Conservation (phyloP, 2,329 filamentous ascomycete genomes). For the Phoma sp. region DNA sequence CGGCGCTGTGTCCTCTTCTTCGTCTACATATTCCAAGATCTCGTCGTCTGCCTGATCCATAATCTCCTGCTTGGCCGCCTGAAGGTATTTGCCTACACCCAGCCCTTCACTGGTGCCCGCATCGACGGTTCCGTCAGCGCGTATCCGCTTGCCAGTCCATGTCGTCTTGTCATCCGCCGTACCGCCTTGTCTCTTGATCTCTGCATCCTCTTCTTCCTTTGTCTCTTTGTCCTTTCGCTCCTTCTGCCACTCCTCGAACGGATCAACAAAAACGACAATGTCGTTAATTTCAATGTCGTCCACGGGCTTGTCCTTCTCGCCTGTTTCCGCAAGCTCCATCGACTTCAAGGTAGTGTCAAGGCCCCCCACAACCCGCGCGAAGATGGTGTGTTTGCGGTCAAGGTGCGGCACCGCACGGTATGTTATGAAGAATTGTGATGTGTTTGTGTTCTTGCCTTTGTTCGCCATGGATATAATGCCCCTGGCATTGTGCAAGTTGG, state of each 20-base stretch:
- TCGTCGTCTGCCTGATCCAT: conserved; percentile 58
- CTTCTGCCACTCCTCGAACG: conserved; percentile 90
- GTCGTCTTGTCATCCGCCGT: conserved; percentile 89
- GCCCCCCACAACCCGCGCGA: conserved; percentile 82
- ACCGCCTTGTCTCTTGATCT: conserved; percentile 68
- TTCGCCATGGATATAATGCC: conserved; percentile 95
- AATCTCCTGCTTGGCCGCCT: conserved; percentile 57
- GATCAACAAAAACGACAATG: conserved; percentile 86
- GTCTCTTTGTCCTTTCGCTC: conserved; percentile 62
- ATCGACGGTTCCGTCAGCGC: conserved; percentile 67
- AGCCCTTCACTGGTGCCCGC: conserved; percentile 58
- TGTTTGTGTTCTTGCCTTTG: conserved; percentile 98
- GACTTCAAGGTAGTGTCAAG: conserved; percentile 71
- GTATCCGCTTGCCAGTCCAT: conserved; percentile 93
- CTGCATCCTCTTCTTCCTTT: conserved; percentile 67
- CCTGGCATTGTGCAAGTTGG: conserved; percentile 78
- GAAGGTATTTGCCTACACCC: conserved; percentile 83
- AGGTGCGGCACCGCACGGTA: conserved; percentile 86
- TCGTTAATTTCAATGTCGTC: conserved; percentile 82
- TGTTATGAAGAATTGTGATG: conserved; percentile 91
- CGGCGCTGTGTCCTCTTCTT: conserved; percentile 68
- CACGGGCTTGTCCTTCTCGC: conserved; percentile 75
- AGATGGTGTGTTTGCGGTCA: conserved; percentile 96
- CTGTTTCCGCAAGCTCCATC: conserved; percentile 78
- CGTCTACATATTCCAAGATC: conserved; percentile 66